These are phyloP conservation scores for Trichomonas vaginalis DNA, from an alignment of 208 protist genomes.

Conservation along the genomic window DNA sequence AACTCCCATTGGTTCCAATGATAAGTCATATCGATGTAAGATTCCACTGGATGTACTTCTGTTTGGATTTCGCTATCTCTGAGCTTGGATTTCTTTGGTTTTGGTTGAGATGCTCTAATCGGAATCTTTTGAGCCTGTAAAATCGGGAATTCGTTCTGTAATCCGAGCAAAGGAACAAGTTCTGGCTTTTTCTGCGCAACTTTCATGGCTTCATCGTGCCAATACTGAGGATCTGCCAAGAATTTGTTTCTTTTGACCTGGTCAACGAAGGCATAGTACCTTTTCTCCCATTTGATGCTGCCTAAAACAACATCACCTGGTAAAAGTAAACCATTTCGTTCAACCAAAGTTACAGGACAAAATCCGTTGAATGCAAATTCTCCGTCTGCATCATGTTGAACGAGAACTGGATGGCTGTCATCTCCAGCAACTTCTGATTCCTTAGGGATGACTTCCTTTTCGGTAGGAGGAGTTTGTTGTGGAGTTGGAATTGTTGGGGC, in stretches of 20 bases:
- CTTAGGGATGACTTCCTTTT: neutral
- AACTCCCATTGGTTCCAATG: slow-evolving; percentile 27
- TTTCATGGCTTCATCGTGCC: neutral
- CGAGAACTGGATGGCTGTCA: neutral
- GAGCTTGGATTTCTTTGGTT: neutral
- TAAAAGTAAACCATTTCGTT: slow-evolving; percentile 28
- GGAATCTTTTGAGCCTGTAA: slow-evolving; percentile 5
- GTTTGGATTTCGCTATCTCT: slow-evolving; percentile 3
- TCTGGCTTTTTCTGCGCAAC: slow-evolving; percentile 6
- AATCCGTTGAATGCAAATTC: slow-evolving; percentile 26
- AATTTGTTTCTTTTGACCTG: slow-evolving; percentile 16
- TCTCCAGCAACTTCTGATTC: neutral
- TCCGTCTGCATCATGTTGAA: neutral
- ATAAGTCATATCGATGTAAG: neutral
- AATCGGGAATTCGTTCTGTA: slow-evolving; percentile 20
- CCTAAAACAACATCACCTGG: slow-evolving; percentile 29
- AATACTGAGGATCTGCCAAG: neutral
- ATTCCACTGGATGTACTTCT: slow-evolving; percentile 15
- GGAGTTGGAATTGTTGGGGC: neutral
- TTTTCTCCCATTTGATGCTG: slow-evolving; percentile 20
- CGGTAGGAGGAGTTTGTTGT: neutral
- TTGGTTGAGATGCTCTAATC: neutral
- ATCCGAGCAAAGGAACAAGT: slow-evolving; percentile 13
- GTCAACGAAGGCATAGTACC: slow-evolving; percentile 22
- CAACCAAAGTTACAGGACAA: slow-evolving; percentile 34